Evolutionary conservation across 192 early-diverging fungal genomes (phyloP).

Genomic region (Coemansia sp.): DNA sequence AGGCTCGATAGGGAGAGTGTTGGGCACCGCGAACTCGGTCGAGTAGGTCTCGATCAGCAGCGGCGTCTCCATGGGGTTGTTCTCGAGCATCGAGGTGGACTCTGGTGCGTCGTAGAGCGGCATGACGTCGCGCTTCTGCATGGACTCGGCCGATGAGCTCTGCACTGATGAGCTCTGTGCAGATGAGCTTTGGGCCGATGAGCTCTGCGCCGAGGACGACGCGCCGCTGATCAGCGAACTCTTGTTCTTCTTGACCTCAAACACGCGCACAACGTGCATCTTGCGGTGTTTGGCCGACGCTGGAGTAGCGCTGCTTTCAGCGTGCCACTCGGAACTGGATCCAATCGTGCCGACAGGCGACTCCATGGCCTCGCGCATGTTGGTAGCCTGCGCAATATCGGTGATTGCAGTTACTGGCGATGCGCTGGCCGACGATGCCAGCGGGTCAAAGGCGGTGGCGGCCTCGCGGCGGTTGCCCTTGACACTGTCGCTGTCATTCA

Average conservation of each 20-base stretch:
- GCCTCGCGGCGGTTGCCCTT: slow-evolving; percentile 37
- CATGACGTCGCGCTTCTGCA: slow-evolving; percentile 44
- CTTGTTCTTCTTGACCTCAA: slow-evolving; percentile 57
- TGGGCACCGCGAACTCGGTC: not conserved
- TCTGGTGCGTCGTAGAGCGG: slow-evolving; percentile 22
- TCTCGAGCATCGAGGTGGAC: slow-evolving; percentile 8
- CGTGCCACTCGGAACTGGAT: slow-evolving; percentile 18
- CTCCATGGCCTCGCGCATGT: slow-evolving; percentile 11
- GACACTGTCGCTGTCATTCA: slow-evolving; percentile 9
- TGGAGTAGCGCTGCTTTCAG: slow-evolving; percentile 6
- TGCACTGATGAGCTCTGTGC: not conserved
- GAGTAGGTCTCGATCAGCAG: not conserved
- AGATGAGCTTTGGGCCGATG: not conserved
- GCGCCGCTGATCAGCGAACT: slow-evolving; percentile 5
- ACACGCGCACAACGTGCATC: slow-evolving; percentile 54
- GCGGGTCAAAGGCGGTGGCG: slow-evolving; percentile 20
- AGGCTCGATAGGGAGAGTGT: not conserved
- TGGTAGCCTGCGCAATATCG: not conserved
- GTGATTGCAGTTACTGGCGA: not conserved
- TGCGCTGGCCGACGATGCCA: not conserved
- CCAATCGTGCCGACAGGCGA: slow-evolving; percentile 30
- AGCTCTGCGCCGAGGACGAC: not conserved
- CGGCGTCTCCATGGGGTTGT: not conserved
- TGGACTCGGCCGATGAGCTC: not conserved
- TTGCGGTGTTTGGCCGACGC: slow-evolving; percentile 37